These are phyloP conservation scores for Chlorophyllum brunneum DNA, from an alignment of 768 basidiomycete species.

Conservation along the genomic window DNA sequence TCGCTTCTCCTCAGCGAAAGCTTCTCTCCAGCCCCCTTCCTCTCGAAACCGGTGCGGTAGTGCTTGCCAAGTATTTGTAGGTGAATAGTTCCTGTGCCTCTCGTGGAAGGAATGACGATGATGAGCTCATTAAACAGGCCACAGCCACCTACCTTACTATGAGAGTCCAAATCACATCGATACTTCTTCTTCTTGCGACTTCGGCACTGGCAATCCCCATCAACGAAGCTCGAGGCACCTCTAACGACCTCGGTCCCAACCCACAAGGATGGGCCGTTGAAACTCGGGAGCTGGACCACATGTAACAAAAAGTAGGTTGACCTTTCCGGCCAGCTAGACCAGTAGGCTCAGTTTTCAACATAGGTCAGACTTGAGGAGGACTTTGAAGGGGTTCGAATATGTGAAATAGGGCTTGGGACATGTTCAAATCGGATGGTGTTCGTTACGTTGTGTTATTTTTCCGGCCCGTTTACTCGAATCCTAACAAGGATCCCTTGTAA, in stretches of 20 bases:
- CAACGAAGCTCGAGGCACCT: neutral
- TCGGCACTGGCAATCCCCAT: slow-evolving; percentile 1
- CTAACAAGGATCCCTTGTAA: no score
- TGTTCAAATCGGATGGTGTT: no score
- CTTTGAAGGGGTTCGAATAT: no score
- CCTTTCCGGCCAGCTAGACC: no score
- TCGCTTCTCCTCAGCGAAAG: slow-evolving; percentile 7
- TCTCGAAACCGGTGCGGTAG: neutral
- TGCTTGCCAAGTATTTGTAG: neutral
- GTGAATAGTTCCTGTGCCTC: slow-evolving; percentile 8
- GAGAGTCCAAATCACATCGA: slow-evolving; percentile 2
- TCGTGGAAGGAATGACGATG: neutral
- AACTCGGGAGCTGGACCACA: no score
- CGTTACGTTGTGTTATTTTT: no score
- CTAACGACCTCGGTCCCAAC: slow-evolving; percentile 1
- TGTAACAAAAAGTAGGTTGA: no score
- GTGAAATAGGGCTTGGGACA: no score
- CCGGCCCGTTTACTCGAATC: no score
- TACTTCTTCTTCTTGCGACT: slow-evolving; percentile 1
- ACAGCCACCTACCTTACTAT: neutral
- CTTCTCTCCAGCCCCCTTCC: neutral
- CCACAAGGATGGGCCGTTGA: no score
- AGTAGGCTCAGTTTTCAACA: no score
- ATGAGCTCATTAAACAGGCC: neutral
- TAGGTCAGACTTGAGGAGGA: no score